A percentile compares a stretch with the other conserved stretches of the same genome.
Evolutionary conservation across 345 rosid genomes (phyloP).

Genomic region (Citrus cavaleriei): DNA sequence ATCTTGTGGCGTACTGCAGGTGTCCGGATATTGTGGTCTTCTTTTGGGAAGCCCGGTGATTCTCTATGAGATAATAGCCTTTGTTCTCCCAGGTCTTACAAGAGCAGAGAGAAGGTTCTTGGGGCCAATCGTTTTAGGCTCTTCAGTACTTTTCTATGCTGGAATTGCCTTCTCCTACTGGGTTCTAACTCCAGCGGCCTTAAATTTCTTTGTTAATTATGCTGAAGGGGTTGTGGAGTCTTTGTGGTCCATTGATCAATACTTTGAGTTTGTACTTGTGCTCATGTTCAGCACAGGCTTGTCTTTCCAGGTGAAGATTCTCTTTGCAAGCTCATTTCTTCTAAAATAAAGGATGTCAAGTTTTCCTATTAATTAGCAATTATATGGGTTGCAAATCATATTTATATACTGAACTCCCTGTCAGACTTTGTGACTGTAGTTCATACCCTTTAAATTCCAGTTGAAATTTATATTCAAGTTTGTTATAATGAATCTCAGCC

Average conservation of each 20-base stretch:
- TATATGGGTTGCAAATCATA: neutral
- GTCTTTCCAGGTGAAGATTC: conserved; percentile 78
- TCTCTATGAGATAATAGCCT: conserved; percentile 89
- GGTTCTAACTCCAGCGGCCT: conserved; percentile 90
- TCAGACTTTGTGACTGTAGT: neutral
- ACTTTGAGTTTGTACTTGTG: conserved; percentile 92
- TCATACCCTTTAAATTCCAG: neutral
- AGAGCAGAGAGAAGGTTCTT: conserved; percentile 84
- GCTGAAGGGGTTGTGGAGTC: conserved; percentile 98
- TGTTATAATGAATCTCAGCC: neutral
- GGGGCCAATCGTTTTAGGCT: conserved; percentile 90
- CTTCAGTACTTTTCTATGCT: conserved; percentile 86
- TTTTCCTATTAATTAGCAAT: neutral
- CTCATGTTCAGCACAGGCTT: conserved; percentile 99
- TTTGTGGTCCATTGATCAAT: conserved; percentile 97
- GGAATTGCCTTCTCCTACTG: conserved; percentile 82
- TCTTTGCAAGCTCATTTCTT: neutral
- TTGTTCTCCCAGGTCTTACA: conserved; percentile 95
- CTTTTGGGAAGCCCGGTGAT: conserved; percentile 90
- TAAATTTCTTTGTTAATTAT: conserved; percentile 88
- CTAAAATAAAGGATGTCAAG: neutral
- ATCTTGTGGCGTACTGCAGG: conserved; percentile 43
- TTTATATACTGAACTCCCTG: neutral
- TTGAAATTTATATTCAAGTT: neutral
- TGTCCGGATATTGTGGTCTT: conserved; percentile 94